These are phyloP conservation scores for barrel medic (Medicago truncatula) DNA, from an alignment of 306 rosid genomes.

Conservation along the genomic window MtrunA17r5.0-ANR NC_053046.1:41017501-41018000, in stretches of 20 bases:
- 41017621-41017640: slow-evolving; percentile 56
- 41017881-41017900: slow-evolving; percentile 87
- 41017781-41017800: slow-evolving; percentile 63
- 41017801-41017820: slow-evolving; percentile 36
- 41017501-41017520: slow-evolving; percentile 13
- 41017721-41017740: slow-evolving; percentile 52
- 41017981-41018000: slow-evolving; percentile 87
- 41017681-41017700: slow-evolving; percentile 53
- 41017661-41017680: slow-evolving; percentile 52
- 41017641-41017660: slow-evolving; percentile 78
- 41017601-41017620: slow-evolving; percentile 58
- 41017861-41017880: slow-evolving; percentile 63
- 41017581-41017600: neutral
- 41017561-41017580: no score
- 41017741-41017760: slow-evolving; percentile 43
- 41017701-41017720: neutral
- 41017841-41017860: slow-evolving; percentile 55
- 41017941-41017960: slow-evolving; percentile 87
- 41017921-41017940: slow-evolving; percentile 76
- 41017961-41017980: slow-evolving; percentile 79
- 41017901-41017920: slow-evolving; percentile 90
- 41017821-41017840: slow-evolving; percentile 51
- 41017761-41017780: slow-evolving; percentile 68
- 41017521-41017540: neutral
- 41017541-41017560: no score